These are phyloP conservation scores for Nicotiana noctiflora DNA, from an alignment of 257 asterid genomes.

Conservation along the genomic window DNA sequence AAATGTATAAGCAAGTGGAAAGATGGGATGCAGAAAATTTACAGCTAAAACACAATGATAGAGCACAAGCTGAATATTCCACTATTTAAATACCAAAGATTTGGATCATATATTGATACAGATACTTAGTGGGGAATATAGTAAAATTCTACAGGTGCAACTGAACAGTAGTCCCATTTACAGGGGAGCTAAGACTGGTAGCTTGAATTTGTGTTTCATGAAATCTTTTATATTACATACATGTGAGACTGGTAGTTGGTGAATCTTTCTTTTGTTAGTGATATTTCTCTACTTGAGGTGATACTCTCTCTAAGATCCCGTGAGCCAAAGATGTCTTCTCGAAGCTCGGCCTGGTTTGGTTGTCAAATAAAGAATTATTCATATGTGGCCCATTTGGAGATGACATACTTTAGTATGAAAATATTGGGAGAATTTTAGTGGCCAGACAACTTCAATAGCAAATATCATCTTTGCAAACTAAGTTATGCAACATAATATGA, in stretches of 20 bases:
- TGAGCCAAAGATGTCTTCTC: background rate
- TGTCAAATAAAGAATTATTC: background rate
- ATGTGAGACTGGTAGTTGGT: background rate
- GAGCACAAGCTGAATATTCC: background rate
- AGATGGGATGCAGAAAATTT: background rate
- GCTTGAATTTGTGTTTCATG: background rate
- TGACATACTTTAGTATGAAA: background rate
- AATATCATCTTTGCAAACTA: background rate
- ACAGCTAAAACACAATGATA: background rate
- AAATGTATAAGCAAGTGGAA: background rate
- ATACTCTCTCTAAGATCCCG: background rate
- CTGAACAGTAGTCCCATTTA: background rate
- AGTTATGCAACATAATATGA: background rate
- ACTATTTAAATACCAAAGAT: background rate
- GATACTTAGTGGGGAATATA: background rate
- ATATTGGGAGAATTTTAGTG: background rate
- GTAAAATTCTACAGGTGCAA: background rate
- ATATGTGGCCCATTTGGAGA: background rate
- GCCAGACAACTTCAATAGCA: background rate
- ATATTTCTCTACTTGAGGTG: background rate
- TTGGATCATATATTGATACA: background rate
- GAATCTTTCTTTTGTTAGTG: background rate
- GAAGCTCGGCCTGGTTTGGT: background rate
- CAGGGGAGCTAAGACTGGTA: background rate
- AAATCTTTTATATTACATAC: background rate